Percentiles rank a stretch among this genome's conserved stretches.
These are phyloP conservation scores for Alnus rubra DNA, from an alignment of 306 rosid species.

Conservation along the genomic window DNA sequence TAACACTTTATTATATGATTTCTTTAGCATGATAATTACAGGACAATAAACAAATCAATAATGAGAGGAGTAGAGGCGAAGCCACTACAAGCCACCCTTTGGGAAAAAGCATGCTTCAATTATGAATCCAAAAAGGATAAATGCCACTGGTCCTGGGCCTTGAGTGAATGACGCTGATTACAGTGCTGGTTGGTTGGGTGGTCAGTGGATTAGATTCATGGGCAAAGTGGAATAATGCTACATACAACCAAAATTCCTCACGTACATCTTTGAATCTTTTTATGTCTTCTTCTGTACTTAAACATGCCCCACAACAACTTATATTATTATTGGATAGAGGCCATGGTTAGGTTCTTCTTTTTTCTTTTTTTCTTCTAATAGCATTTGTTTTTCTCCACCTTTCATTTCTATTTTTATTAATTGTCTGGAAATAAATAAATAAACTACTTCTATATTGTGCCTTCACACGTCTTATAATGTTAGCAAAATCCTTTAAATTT, in stretches of 20 bases:
- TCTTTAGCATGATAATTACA: background rate
- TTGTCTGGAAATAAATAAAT: too few species aligned
- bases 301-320: constrained; percentile 12
- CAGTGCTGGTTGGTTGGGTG: background rate
- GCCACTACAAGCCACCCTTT: constrained; percentile 20
- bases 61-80: constrained; percentile 21
- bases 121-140: background rate
- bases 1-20: background rate
- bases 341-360: background rate
- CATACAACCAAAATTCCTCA: constrained; percentile 2
- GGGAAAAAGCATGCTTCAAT: constrained; percentile 27
- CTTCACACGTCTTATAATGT: too few species aligned
- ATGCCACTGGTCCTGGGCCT: too few species aligned
- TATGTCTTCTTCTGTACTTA: constrained; percentile 7
- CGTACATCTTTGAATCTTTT: constrained; percentile 2
- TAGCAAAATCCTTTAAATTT: background rate
- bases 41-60: background rate
- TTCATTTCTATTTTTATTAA: background rate
- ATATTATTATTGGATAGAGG: background rate
- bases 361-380: background rate
- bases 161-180: constrained; percentile 4
- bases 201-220: constrained; percentile 23
- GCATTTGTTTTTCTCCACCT: background rate
- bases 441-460: too few species aligned
- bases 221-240: constrained; percentile 7